These are phyloP conservation scores for Ustilago loliicola DNA, from an alignment of 1,284 basidiomycete genomes.

Conservation along the genomic window DNA sequence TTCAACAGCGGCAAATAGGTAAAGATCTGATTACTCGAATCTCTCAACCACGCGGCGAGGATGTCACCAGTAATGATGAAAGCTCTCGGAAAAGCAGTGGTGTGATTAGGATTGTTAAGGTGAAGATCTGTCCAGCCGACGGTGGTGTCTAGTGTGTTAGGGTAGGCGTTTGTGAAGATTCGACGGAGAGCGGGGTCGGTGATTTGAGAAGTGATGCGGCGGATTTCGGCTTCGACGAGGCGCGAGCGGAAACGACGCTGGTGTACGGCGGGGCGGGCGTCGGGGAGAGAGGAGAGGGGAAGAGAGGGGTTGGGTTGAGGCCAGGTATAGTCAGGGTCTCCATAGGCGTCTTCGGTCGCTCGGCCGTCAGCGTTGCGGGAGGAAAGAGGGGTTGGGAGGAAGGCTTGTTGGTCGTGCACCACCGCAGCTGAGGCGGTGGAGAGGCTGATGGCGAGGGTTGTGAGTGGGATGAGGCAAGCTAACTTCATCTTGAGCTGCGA, in stretches of 20 bases:
- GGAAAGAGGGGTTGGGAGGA: constrained; percentile 13
- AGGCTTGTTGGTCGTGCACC: background rate
- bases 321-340: constrained; percentile 36
- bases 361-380: constrained; percentile 29
- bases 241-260: constrained; percentile 38
- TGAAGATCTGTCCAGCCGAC: constrained; percentile 55
- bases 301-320: constrained; percentile 34
- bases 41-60: constrained; percentile 51
- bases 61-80: constrained; percentile 62
- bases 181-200: constrained; percentile 45
- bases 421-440: constrained; percentile 4
- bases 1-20: constrained; percentile 45
- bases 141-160: constrained; percentile 57
- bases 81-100: constrained; percentile 48
- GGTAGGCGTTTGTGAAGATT: constrained; percentile 52
- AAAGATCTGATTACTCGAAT: constrained; percentile 53
- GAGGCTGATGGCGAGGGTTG: constrained; percentile 27
- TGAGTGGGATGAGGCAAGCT: constrained; percentile 18
- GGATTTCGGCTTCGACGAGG: constrained; percentile 55
- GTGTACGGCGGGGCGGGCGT: constrained; percentile 32
- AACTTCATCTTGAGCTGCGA: constrained; percentile 26
- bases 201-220: constrained; percentile 37
- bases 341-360: constrained; percentile 48
- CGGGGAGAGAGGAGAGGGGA: constrained; percentile 43
- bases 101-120: constrained; percentile 30